Conservation (phyloP, 2,329 filamentous ascomycete genomes). For the Fusarium sp. region DNA sequence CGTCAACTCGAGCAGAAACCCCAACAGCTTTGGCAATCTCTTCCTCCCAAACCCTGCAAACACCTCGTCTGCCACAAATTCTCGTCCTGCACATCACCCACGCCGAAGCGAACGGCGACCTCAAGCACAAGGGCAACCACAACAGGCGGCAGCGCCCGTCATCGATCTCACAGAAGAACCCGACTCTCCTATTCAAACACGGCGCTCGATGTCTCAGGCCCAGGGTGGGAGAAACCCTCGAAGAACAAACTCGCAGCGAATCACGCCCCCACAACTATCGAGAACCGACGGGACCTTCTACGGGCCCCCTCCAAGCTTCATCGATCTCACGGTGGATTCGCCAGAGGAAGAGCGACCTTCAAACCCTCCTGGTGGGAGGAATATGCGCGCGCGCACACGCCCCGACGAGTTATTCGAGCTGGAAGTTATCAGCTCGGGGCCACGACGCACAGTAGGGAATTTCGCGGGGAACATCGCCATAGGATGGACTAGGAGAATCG, state of each 20-base stretch:
- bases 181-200: constrained; percentile 61
- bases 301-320: constrained; percentile 56
- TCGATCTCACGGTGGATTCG: constrained; percentile 69
- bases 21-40: constrained; percentile 18
- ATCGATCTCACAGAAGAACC: constrained; percentile 69
- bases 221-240: constrained; percentile 55
- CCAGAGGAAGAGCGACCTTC: constrained; percentile 53
- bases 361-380: constrained; percentile 38
- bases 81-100: constrained; percentile 6
- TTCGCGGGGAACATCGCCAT: constrained; percentile 43
- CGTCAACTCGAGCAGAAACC: constrained; percentile 6
- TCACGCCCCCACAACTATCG: constrained; percentile 60
- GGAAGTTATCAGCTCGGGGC: constrained; percentile 39
- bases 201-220: constrained; percentile 48
- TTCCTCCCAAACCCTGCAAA: constrained; percentile 38
- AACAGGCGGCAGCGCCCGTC: constrained; percentile 50
- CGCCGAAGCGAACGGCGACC: constrained; percentile 24
- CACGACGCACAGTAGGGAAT: constrained; percentile 44
- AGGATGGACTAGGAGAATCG: constrained; percentile 46
- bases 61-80: constrained; percentile 17
- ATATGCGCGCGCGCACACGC: constrained; percentile 21
- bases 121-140: constrained; percentile 22
- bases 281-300: constrained; percentile 63
- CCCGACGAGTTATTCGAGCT: constrained; percentile 50
- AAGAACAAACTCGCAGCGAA: constrained; percentile 59